phyloP scores from a whole-genome alignment of 108 stramenopile species.

The Pseudonitzschia pungens region DNA sequence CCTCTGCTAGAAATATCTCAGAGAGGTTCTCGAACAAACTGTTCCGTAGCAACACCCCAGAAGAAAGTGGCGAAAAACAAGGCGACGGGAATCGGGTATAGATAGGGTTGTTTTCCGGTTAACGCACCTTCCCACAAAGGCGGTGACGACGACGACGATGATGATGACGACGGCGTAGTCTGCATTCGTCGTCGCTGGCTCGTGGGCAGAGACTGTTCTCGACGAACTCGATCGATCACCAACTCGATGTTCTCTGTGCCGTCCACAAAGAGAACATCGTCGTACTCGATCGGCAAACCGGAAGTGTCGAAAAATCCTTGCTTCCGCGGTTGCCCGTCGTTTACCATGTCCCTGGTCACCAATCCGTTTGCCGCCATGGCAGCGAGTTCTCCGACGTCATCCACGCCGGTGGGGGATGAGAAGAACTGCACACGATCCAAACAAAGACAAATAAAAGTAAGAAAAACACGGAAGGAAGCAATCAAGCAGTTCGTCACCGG shows the following conservation, averaged over 20 bases:
- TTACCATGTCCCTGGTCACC: not conserved
- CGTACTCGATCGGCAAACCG: slow-evolving; percentile 19
- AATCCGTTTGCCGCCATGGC: slow-evolving; percentile 14
- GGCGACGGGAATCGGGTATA: slow-evolving; percentile 24
- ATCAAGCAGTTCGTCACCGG: not conserved
- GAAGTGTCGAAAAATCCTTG: slow-evolving; percentile 21
- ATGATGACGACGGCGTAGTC: not conserved
- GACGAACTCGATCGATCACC: no score
- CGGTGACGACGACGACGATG: not conserved
- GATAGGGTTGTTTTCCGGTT: slow-evolving; percentile 13
- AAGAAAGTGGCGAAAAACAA: slow-evolving; percentile 7
- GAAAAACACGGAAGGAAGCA: not conserved
- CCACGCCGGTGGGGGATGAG: slow-evolving; percentile 19
- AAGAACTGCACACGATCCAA: not conserved
- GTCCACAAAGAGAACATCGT: slow-evolving; percentile 20
- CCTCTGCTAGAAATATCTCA: no score
- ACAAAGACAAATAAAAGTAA: not conserved
- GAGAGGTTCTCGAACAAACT: not conserved
- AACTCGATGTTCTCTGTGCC: slow-evolving; percentile 20
- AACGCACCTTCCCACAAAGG: slow-evolving; percentile 17
- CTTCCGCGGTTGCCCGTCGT: slow-evolving; percentile 2
- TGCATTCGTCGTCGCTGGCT: not conserved
- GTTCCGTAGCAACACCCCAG: slow-evolving; percentile 16
- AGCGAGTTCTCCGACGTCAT: slow-evolving; percentile 10
- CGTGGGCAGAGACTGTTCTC: not conserved